Evolutionary conservation across 2,329 filamentous ascomycete species (phyloP), one percentile per base, ranked within the genome.

Genomic region (Arthrobotrys pseudoclavata): DNA sequence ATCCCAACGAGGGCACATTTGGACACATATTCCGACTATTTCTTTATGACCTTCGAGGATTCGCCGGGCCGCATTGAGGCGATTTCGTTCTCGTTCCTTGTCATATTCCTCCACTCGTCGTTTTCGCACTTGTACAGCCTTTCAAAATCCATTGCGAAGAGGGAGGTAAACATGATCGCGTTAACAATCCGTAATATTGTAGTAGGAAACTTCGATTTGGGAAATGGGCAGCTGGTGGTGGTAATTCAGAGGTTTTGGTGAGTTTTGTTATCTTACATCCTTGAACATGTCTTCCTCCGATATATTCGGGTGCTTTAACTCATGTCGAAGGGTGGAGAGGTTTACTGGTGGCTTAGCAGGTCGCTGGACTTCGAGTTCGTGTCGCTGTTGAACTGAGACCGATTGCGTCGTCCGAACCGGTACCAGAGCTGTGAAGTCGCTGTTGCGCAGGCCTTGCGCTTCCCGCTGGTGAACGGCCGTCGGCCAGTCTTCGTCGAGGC

Each of bases 211-310:
- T 67, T 57, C 67, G 61, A 62, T 34, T 70, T 50, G 66, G 45
- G 18, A 47, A 34, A 52, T 18, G 45, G 47, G 64, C 60, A 70
- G 45, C n/a, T 22, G 22, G 52, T 22, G 57, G 55, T 52, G 64
- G 47, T 24, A 48, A 42, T 57, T 62, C 18, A 42, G 61, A 52
- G 34, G 20, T 47, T 22, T 31, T 57, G 48, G 67, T 71, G 53
- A 68, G 74, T 48, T 26, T 64, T 71, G n/a, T 70, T 77, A 77
- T 77, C 74, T 77, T 77, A 77, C 74, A 71, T 77, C 74, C 67
- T 71, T 77, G 53, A 77, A 77, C 74, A 77, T 71, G 20, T 77
- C 74, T 53, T 77, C 74, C 67, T 77, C 74, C n/a, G 74, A 71
- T 20, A 77, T 53, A 48, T 24, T 62, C 48, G 74, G 47, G 67